Base-by-base conservation (phyloP, 2,329 filamentous ascomycete genomes). In the Geosmithia morbida region DNA sequence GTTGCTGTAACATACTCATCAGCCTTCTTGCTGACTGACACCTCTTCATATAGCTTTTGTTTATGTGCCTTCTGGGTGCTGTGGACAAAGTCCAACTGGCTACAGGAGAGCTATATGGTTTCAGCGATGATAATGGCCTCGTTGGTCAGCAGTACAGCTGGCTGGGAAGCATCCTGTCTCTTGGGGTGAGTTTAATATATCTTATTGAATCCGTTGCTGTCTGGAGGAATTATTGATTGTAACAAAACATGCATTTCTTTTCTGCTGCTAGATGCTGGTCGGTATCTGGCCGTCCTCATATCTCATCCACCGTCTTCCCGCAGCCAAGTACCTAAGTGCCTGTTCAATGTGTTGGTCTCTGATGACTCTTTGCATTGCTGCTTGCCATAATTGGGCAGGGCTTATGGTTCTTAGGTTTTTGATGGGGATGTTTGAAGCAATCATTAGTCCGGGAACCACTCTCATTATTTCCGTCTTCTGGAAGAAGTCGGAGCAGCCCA, bases 1-100 rank as follows among this genome's bases (percentile, higher is more conserved):
- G n/a, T n/a, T n/a, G n/a, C n/a, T n/a, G n/a, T n/a, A n/a, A n/a
- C n/a, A n/a, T n/a, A n/a, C n/a, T n/a, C n/a, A n/a, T n/a, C n/a
- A n/a, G n/a, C n/a, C n/a, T n/a, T n/a, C n/a, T n/a, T n/a, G 22
- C 22, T 26, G 22, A 26, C 22, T 26, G 22, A 8, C 4, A 26
- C 4, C 22, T 26, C 22, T 26, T 26, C 22, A 26, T 26, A 26
- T 26, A 26, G 22, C 22, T 26, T 8, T 26, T 26, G 22, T 26
- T 26, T 26, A 26, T 26, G 22, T 26, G 22, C 22, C 22, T 26
- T 8, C 18, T 47, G 45, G 45, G 33, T 19, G 49, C 51, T 18
- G 49, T 61, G 18, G 57, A 61, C 52, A 61, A 62, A 46, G 56
- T 60, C 45, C 56, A 57, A 11, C 56, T 62, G 46, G 51, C 51